Base-by-base conservation (phyloP, 345 rosid species). In the Pistacia vera region DNA sequence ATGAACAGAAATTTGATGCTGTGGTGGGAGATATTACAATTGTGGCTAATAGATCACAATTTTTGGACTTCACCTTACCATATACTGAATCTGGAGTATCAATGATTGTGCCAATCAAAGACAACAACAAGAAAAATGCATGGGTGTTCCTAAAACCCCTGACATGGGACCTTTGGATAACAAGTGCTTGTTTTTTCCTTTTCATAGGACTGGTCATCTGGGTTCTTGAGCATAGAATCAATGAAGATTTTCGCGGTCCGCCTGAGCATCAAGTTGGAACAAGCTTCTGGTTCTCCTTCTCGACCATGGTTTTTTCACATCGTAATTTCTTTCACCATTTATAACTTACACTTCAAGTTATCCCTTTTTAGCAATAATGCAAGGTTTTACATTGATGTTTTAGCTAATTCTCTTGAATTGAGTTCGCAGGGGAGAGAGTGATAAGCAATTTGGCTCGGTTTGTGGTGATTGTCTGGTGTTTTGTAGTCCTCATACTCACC, bases 61-160 rank as follows among this genome's bases (percentile, higher is more conserved):
- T 11, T 44, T 92, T 78, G 11, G 98, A 93, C 38, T 93, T 90
- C 74, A 88, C 95, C 2, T 38, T 90, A 68, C 98, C 97, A 0
- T 93, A 76, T 78, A 77, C 91, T 22, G 90, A 92, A 52, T 85
- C 94, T 0, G 94, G 95, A 5, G 93, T 92, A 9, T 68, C 86
- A 14, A 93, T 93, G 97, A 0, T 90, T 4, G 95, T 94, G 17
- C 88, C 90, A 0, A 55, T 87, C 9, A 84, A 49, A 70, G 84
- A 85, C 51, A 71, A 79, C 9, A 38, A 65, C 28, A 67, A 68
- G 25, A 88, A 79, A 66, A 85, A 85, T 74, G 81, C 86, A 56
- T 94, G 95, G 96, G 73, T 83, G 63, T 92, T 94, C 83, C 67
- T 90, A 67, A 77, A 83, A 79, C 96, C 98, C 8, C 75, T 92